phyloP scores from a whole-genome alignment of 495 filamentous ascomycete species.

The Podospora australis region DNA sequence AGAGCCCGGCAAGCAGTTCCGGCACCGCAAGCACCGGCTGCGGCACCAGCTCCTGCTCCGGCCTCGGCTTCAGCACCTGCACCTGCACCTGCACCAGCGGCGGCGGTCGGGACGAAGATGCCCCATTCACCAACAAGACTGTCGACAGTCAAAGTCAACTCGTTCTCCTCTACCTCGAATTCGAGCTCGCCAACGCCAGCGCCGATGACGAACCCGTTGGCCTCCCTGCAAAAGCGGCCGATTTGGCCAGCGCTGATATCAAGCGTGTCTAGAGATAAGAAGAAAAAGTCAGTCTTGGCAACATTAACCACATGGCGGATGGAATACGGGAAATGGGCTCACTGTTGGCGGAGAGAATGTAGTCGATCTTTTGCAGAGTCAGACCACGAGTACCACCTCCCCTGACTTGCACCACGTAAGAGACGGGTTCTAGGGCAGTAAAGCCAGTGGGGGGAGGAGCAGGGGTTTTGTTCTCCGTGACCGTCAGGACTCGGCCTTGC shows the following conservation, averaged over 20 bases:
- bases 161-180: slow-evolving; percentile 41
- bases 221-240: slow-evolving; percentile 28
- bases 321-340: no score
- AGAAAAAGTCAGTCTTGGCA: no score
- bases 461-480: slow-evolving; percentile 32
- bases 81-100: slow-evolving; percentile 3
- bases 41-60: slow-evolving; percentile 8
- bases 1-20: slow-evolving; percentile 8
- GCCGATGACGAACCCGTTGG: slow-evolving; percentile 29
- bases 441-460: slow-evolving; percentile 29
- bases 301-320: no score
- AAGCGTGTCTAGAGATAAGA: slow-evolving; percentile 7
- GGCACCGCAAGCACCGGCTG: slow-evolving; percentile 7
- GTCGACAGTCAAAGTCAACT: slow-evolving; percentile 27
- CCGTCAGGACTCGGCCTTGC: slow-evolving; percentile 20
- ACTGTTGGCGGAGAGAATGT: slow-evolving; percentile 28
- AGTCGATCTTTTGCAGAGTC: slow-evolving; percentile 36
- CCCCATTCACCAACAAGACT: slow-evolving; percentile 33
- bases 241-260: slow-evolving; percentile 29
- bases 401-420: slow-evolving; percentile 28
- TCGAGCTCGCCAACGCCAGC: slow-evolving; percentile 32
- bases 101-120: slow-evolving; percentile 29
- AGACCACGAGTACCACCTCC: slow-evolving; percentile 25
- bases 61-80: slow-evolving; percentile 3
- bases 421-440: slow-evolving; percentile 26